A percentile compares a stretch with the other conserved stretches of the same genome.
These are phyloP conservation scores for Trichocladium uniseriatum DNA, from an alignment of 495 filamentous ascomycete genomes.

Conservation along the genomic window DNA sequence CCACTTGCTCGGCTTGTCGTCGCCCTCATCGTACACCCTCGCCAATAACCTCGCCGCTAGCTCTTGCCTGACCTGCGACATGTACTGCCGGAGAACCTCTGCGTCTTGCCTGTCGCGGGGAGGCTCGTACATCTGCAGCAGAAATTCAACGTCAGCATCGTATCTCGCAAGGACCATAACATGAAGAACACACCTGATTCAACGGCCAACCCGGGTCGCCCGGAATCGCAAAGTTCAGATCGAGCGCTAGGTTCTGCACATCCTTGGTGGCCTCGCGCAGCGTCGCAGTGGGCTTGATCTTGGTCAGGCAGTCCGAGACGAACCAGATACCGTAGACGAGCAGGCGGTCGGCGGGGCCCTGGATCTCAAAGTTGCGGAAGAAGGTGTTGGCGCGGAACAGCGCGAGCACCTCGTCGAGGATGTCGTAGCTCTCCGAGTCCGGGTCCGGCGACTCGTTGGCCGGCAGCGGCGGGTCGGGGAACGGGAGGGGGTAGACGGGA, in stretches of 20 bases:
- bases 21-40: conserved; percentile 80
- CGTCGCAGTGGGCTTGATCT: conserved; percentile 60
- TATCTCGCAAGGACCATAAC: not conserved
- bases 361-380: conserved; percentile 99
- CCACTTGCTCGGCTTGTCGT: conserved; percentile 84
- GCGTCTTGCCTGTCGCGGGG: conserved; percentile 80
- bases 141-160: conserved; percentile 2
- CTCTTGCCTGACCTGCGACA: conserved; percentile 88
- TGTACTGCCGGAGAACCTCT: conserved; percentile 75
- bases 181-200: conserved; percentile 54
- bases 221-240: conserved; percentile 82
- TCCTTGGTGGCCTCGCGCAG: conserved; percentile 46
- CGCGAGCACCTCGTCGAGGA: conserved; percentile 82
- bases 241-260: conserved; percentile 56
- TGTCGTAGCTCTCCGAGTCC: conserved; percentile 83
- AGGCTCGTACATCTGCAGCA: conserved; percentile 46
- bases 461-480: conserved; percentile 52
- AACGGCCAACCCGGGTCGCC: conserved; percentile 91
- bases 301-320: conserved; percentile 75
- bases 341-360: conserved; percentile 87
- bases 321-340: conserved; percentile 96
- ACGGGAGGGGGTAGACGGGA: conserved; percentile 72
- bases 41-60: conserved; percentile 69
- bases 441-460: conserved; percentile 65
- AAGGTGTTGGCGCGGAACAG: conserved; percentile 97